These are phyloP conservation scores for Colletotrichum graminicola DNA, from an alignment of 2,329 filamentous ascomycete species.

Conservation along the genomic window DNA sequence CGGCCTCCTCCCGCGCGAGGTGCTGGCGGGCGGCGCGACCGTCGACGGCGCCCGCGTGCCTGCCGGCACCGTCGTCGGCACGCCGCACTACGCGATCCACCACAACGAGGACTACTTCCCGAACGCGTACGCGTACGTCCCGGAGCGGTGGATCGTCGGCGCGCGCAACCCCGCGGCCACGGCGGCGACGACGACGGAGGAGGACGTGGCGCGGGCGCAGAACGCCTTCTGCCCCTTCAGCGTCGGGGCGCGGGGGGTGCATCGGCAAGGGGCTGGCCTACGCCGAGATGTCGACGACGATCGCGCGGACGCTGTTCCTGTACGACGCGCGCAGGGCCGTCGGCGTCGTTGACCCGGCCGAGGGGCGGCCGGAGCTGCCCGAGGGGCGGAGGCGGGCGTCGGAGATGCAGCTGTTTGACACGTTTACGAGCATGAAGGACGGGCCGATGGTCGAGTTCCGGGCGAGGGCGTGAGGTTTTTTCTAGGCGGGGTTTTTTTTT, in stretches of 20 bases:
- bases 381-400: conserved; percentile 66
- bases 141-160: conserved; percentile 74
- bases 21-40: conserved; percentile 65
- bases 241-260: conserved; percentile 76
- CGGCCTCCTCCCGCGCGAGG: conserved; percentile 70
- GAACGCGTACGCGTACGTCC: conserved; percentile 68
- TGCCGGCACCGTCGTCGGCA: conserved; percentile 72
- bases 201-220: conserved; percentile 68
- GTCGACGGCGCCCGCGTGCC: conserved; percentile 68
- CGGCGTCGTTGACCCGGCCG: conserved; percentile 63
- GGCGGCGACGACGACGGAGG: conserved; percentile 56
- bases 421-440: conserved; percentile 80
- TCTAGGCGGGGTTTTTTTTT: no score
- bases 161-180: conserved; percentile 52
- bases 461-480: conserved; percentile 45
- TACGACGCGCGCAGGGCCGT: conserved; percentile 70
- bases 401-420: conserved; percentile 79
- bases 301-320: conserved; percentile 71
- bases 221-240: conserved; percentile 82
- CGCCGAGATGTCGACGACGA: conserved; percentile 72
- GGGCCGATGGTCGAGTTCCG: conserved; percentile 77
- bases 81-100: conserved; percentile 76
- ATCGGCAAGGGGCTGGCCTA: conserved; percentile 79
- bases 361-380: conserved; percentile 62
- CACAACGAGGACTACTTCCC: conserved; percentile 74